phyloP scores from a whole-genome alignment of 2,329 filamentous ascomycete genomes.

The Gaeumannomyces tritici region DNA sequence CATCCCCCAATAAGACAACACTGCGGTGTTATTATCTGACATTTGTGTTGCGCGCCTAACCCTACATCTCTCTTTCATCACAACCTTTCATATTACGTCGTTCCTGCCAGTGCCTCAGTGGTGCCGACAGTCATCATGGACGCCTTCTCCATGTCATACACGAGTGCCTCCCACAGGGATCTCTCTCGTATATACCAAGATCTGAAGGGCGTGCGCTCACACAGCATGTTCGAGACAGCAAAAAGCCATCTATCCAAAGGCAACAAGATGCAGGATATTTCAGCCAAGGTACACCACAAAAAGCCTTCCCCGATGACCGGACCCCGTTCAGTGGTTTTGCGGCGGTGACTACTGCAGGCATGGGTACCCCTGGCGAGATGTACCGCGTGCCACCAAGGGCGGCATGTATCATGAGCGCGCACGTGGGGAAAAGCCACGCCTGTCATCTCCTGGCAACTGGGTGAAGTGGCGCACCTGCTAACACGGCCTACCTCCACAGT shows the following conservation, averaged over 20 bases:
- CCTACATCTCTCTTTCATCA: neutral
- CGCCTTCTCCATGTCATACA: conserved; percentile 40
- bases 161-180: conserved; percentile 30
- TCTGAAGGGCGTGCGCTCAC: conserved; percentile 29
- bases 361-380: conserved; percentile 10
- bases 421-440: neutral
- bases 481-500: conserved; percentile 11
- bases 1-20: neutral
- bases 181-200: conserved; percentile 42
- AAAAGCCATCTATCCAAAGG: too few relatives aligned
- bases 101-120: neutral
- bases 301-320: neutral
- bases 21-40: neutral
- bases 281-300: neutral
- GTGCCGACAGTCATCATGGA: conserved; percentile 27
- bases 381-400: neutral
- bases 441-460: neutral
- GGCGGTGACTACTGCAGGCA: conserved; percentile 7
- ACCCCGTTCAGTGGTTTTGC: conserved; percentile 16
- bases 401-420: neutral
- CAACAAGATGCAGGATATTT: neutral
- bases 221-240: conserved; percentile 18
- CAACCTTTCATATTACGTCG: too few relatives aligned
- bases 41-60: neutral
- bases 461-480: neutral